Conservation (phyloP, 139 green algal species). For the Picocystis salinarum region DNA sequence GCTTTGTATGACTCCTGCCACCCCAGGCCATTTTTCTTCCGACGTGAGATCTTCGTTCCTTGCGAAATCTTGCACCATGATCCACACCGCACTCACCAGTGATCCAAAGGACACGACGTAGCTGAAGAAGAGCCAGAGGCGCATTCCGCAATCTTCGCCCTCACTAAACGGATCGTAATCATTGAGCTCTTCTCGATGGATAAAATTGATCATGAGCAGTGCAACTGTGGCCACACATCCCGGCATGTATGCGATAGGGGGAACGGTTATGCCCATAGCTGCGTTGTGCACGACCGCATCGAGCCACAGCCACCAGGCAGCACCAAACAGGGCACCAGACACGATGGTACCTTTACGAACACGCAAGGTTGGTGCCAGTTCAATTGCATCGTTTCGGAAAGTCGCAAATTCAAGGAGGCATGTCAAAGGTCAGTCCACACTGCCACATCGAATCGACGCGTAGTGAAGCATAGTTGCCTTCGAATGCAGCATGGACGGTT, state of each 20-base stretch:
- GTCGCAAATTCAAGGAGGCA: too few species aligned
- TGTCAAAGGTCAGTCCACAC: too few species aligned
- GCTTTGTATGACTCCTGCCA: constrained; percentile 6
- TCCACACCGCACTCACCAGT: constrained; percentile 33
- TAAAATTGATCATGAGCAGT: constrained; percentile 74
- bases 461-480: too few species aligned
- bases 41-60: constrained; percentile 1
- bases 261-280: too few species aligned
- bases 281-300: constrained; percentile 41
- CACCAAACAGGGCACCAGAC: constrained; percentile 45
- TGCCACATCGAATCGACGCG: too few species aligned
- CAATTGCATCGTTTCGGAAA: too few species aligned
- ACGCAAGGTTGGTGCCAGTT: too few species aligned
- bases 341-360: too few species aligned
- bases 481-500: too few species aligned
- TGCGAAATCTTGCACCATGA: constrained; percentile 58
- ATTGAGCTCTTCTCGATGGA: constrained; percentile 48
- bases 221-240: constrained; percentile 64
- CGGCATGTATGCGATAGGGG: too few species aligned
- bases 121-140: constrained; percentile 68
- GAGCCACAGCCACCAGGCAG: constrained; percentile 70
- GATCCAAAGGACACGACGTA: constrained; percentile 65
- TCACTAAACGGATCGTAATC: constrained; percentile 57
- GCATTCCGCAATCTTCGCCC: constrained; percentile 30
- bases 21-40: constrained; percentile 15